Base-by-base conservation (phyloP, 108 stramenopile species). In the Nitzschia inconspicua region DNA sequence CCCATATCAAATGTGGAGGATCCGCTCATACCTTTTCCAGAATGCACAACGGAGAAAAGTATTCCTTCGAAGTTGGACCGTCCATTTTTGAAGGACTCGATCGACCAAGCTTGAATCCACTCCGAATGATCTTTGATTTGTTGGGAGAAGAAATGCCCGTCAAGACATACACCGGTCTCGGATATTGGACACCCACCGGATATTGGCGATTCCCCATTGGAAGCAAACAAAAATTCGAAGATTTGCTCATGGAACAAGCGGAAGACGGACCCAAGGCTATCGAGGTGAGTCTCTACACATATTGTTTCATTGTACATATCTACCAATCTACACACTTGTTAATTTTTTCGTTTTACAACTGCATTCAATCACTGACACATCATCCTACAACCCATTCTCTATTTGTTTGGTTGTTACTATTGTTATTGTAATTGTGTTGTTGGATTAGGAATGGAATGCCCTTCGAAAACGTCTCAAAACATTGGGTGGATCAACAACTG, bases 171-270 rank as follows among this genome's bases (percentile, higher is more conserved):
- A 89, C 75, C 53, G 93, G 93, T 22, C 49, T 94, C 20, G 93
- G 88, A 35, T 94, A 82, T 53, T 94, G 93, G 93, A 90, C 89
- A 27, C 93, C 93, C 19, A 67, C 69, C 10, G 87, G 87, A 55
- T 94, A 90, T 57, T 94, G 93, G 93, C 75, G 93, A 20, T 94
- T 94, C 54, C 93, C 89, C 11, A 85, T 94, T 61, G 93, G 93
- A 8, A 77, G 70, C 31, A 53, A 72, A 20, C 52, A 74, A 32
- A 66, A 57, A 16, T 94, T 94, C 76, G 81, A 90, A 53, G 57
- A 76, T 27, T 54, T 90, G 49, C 63, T 94, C 0, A 78, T 88
- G 83, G 89, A 94, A 51, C 89, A 90, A 53, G 88, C 80, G 29
- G 77, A 83, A 61, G 92, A 94, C 63, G 89, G 89, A 3, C 79